Evolutionary conservation across 331 rosid species (phyloP).

Genomic region (Rosa hybrid): DNA sequence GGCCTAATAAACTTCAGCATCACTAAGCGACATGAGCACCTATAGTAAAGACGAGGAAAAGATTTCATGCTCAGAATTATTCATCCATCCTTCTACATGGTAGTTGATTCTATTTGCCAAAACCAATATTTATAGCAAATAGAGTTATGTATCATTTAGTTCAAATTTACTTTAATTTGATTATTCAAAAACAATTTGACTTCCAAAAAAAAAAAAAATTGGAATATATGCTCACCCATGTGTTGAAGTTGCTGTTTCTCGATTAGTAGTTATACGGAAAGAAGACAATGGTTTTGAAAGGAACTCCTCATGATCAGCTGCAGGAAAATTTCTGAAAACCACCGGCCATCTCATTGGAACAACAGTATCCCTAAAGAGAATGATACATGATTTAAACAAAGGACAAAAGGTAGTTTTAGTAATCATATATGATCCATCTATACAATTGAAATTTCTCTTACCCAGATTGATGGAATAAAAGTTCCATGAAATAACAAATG

Average conservation of each 20-base stretch:
- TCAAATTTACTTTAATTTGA: background rate
- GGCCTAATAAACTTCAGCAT: too few relatives aligned
- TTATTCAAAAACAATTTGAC: background rate
- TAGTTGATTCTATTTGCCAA: background rate
- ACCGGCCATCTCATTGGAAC: constrained; percentile 37
- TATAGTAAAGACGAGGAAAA: background rate
- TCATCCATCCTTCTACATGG: background rate
- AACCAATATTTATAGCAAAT: too few relatives aligned
- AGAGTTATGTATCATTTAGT: too few relatives aligned
- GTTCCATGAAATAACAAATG: background rate
- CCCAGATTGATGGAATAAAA: too few relatives aligned
- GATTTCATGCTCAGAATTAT: background rate
- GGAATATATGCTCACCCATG: background rate
- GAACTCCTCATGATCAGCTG: background rate
- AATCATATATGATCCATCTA: background rate
- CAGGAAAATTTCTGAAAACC: background rate
- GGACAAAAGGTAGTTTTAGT: constrained; percentile 4
- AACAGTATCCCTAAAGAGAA: background rate
- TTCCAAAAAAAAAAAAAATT: background rate
- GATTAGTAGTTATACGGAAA: constrained; percentile 28
- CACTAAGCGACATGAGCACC: background rate
- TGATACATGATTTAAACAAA: background rate
- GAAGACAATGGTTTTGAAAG: background rate
- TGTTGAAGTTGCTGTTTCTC: background rate
- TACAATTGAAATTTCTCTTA: too few relatives aligned